Evolutionary conservation across 2,329 filamentous ascomycete genomes (phyloP).

Genomic region (Verticillium isaacii): DNA sequence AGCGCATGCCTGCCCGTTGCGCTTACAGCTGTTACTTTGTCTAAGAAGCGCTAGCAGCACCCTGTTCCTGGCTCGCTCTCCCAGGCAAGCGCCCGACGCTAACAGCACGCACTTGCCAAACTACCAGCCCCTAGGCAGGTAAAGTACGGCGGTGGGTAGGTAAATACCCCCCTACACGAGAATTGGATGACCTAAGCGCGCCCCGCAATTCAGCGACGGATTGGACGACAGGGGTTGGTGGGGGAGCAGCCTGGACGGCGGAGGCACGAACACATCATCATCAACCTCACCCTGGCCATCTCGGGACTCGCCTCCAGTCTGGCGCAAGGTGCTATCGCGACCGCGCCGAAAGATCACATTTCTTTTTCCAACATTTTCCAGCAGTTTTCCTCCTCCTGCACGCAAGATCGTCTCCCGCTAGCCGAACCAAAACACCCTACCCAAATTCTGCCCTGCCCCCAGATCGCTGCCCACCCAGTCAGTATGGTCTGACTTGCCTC

Average conservation of each 20-base stretch:
- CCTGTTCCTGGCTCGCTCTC: not conserved
- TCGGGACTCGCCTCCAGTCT: not conserved
- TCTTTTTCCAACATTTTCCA: conserved; percentile 1
- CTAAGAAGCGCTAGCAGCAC: not conserved
- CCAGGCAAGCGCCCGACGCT: not conserved
- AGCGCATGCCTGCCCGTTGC: not conserved
- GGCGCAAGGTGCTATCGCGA: not conserved
- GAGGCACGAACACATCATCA: too few species aligned
- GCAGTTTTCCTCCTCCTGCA: not conserved
- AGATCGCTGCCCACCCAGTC: not conserved
- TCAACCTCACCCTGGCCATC: too few species aligned
- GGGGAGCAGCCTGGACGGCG: not conserved
- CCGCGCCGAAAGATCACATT: not conserved
- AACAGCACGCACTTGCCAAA: not conserved
- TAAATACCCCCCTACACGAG: too few species aligned
- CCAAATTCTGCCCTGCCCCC: too few species aligned
- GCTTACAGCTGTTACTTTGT: not conserved
- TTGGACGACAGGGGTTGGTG: not conserved
- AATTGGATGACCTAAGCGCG: not conserved
- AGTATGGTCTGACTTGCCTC: not conserved
- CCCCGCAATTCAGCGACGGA: not conserved
- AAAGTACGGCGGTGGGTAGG: too few species aligned
- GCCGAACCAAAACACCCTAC: not conserved
- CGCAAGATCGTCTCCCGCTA: not conserved
- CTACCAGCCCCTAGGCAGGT: too few species aligned